Base-by-base conservation (phyloP, 1,139 yeast genomes). In the Zhuliangozyma blackwelliae region DNA sequence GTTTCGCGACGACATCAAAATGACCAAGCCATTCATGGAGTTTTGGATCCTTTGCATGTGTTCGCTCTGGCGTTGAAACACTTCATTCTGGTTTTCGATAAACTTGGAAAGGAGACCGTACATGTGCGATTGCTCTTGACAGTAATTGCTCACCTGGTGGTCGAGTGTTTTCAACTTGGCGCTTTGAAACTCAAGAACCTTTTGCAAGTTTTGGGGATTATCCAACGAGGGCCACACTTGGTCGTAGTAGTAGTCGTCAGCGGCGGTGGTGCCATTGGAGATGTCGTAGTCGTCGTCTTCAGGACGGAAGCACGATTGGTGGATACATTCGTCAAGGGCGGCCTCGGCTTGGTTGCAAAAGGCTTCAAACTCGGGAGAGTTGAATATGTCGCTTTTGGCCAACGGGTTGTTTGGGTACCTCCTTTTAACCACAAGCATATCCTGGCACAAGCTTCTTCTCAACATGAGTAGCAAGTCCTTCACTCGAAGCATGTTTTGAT, bases 361-460 rank as follows among this genome's bases (percentile, higher is more conserved):
- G 7, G 44, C 40, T 19, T 45, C 40, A 39, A 63, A 63, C 7
- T 46, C 35, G 2, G 44, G 41, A 10, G 52, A 44, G 32, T 49
- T 55, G 44, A 64, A 64, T 5, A 62, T 46, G 5, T 61, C 59
- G 38, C 63, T 65, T 26, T 44, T 43, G 19, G 54, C 51, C 10
- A 63, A 43, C 5, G 60, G 55, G 40, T 55, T 59, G 6, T 46
- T 37, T 3, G 68, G 68, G 40, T 55, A 59, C 27, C 43, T 39
- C 27, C 40, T 43, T 35, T 50, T 51, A 2, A 64, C 38, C 2
- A 59, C 37, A 4, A 57, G 61, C 69, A 64, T 63, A 40, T 64
- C 70, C 46, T 64, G 70, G 25, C 59, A 49, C 27, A 64, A 45
- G 27, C 52, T 47, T 28, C 53, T 45, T 36, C 68, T 45, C 25